Base-by-base conservation (phyloP, 148 eudicot species). In the Nepenthes mirabilis region DNA sequence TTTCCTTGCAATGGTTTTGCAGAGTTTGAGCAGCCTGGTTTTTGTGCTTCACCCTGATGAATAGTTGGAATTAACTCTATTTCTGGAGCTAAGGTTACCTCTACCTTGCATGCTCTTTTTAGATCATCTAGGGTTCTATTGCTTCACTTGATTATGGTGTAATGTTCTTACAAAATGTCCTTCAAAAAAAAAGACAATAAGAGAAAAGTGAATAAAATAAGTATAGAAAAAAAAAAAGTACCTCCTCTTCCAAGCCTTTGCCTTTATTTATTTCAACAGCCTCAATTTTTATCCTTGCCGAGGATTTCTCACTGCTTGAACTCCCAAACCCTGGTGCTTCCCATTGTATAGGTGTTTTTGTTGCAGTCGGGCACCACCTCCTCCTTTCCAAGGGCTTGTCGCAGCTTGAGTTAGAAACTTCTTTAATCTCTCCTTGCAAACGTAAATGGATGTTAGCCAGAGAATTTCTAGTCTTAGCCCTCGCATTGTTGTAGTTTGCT, bases 1-100 rank as follows among this genome's bases (percentile, higher is more conserved):
- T 82, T 84, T 37, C 82, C 90, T n/a, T 11, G 34, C 63, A 85
- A 55, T 1, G 79, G 80, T 3, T 49, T 67, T n/a, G 14, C 52
- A 49, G 52, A 10, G 14, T 12, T 49, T 49, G 45, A 40, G 4
- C 4, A 3, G 8, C 8, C 45, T 3, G 4, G 45, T 8, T 40
- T 40, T 40, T 40, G 45, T 40, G 4, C 45, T 40, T 40, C 45
- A 40, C 45, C 45, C 0, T 4, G 45, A 3, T 40, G 4, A 40
- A 40, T 40, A 40, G 45, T 40, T 11, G 52, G 6, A 3, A 11
- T 11, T 45, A 11, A 45, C 8, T 45, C 48, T 11, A 45, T 11
- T 49, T 49, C 52, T n/a, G 12, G n/a, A 45, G 48, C 48, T 23
- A 11, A 45, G 48, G 8, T 11, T 11, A 45, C 48, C 8, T 6